Conservation (phyloP, 768 basidiomycete genomes). For the Gautieria morchelliformis region DNA sequence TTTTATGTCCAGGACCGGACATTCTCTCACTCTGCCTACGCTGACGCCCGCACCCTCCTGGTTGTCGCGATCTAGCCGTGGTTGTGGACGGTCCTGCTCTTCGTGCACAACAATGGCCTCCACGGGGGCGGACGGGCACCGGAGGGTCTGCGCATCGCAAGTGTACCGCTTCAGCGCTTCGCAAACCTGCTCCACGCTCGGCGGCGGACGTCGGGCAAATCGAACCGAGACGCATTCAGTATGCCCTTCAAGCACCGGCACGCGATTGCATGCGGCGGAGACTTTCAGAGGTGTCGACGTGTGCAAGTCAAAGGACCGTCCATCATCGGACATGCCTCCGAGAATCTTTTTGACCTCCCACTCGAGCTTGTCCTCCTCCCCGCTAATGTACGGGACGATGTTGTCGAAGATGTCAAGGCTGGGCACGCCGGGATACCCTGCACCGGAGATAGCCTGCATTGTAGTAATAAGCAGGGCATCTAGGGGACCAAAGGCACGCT, state of each 20-base stretch:
- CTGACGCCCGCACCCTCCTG: conserved; percentile 87
- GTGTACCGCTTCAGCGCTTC: conserved; percentile 69
- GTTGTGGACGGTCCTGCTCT: conserved; percentile 87
- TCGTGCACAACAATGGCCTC: conserved; percentile 89
- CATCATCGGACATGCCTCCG: conserved; percentile 34
- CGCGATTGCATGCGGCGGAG: conserved; percentile 89
- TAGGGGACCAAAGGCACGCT: conserved; percentile 88
- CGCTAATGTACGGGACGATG: conserved; percentile 92
- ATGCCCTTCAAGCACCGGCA: conserved; percentile 94
- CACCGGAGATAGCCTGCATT: conserved; percentile 96
- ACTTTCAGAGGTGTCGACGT: conserved; percentile 70
- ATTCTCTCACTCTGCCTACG: conserved; percentile 86
- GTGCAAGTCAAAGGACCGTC: conserved; percentile 79
- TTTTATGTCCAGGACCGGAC: conserved; percentile 89
- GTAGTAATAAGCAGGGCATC: conserved; percentile 88
- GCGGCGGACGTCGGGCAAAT: conserved; percentile 71
- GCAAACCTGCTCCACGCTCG: conserved; percentile 78
- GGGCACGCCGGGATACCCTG: conserved; percentile 92
- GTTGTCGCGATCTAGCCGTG: conserved; percentile 80
- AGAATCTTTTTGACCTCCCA: conserved; percentile 99
- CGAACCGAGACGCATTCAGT: conserved; percentile 83
- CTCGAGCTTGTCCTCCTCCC: conserved; percentile 93
- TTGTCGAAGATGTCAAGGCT: conserved; percentile 92
- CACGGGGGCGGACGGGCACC: conserved; percentile 77
- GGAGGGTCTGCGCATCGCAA: conserved; percentile 63